These are phyloP conservation scores for Pseudocercospora fuligena DNA, from an alignment of 2,329 filamentous ascomycete genomes.

Conservation along the genomic window DNA sequence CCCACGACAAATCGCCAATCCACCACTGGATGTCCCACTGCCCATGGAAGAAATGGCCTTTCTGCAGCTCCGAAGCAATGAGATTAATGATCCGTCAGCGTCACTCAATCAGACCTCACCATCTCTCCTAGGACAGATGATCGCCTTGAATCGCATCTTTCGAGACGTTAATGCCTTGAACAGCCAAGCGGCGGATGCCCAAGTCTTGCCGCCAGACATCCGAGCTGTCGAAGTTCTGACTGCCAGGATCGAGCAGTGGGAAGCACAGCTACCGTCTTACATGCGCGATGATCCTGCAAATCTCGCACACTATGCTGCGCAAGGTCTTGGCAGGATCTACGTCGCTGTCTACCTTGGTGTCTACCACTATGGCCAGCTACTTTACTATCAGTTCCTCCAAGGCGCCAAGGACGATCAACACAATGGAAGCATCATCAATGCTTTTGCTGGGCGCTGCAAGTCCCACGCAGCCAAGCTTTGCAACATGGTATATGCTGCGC, in stretches of 20 bases:
- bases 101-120: background rate
- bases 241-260: slow-evolving; percentile 12
- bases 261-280: slow-evolving; percentile 12
- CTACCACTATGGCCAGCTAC: slow-evolving; percentile 16
- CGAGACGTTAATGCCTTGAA: slow-evolving; percentile 18
- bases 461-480: slow-evolving; percentile 15
- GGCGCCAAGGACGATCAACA: slow-evolving; percentile 11
- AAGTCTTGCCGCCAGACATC: slow-evolving; percentile 14
- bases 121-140: slow-evolving; percentile 16
- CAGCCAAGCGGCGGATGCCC: slow-evolving; percentile 10
- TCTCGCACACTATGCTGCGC: slow-evolving; percentile 16
- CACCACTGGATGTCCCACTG: slow-evolving; percentile 12
- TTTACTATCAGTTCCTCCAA: slow-evolving; percentile 18
- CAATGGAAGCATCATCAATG: slow-evolving; percentile 13
- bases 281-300: slow-evolving; percentile 18
- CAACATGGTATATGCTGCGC: slow-evolving; percentile 19
- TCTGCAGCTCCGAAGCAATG: slow-evolving; percentile 7
- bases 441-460: slow-evolving; percentile 14
- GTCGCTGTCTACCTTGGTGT: slow-evolving; percentile 14
- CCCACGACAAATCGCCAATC: slow-evolving; percentile 14
- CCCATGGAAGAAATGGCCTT: slow-evolving; percentile 19
- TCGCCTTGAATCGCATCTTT: slow-evolving; percentile 17
- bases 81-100: background rate
- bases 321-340: slow-evolving; percentile 14
- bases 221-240: slow-evolving; percentile 12